phyloP scores from a whole-genome alignment of 2,329 filamentous ascomycete genomes.

The Ceratocystis smalleyi region DNA sequence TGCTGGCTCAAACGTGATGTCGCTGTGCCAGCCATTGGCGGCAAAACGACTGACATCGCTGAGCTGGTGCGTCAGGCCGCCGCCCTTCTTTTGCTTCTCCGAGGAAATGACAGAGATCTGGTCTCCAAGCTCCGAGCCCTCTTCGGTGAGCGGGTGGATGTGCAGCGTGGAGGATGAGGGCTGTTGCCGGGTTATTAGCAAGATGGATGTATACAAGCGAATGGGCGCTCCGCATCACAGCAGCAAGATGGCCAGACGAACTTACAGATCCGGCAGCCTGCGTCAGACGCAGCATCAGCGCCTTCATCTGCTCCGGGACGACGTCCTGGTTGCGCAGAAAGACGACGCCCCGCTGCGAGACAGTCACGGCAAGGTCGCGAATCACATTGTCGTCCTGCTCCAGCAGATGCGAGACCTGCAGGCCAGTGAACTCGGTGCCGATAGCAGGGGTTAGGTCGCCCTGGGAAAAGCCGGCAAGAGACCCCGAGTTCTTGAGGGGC shows the following conservation, averaged over 20 bases:
- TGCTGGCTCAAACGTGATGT: constrained; percentile 45
- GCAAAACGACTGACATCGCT: constrained; percentile 36
- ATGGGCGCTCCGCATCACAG: too few relatives aligned
- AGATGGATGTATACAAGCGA: not conserved
- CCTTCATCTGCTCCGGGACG: constrained; percentile 43
- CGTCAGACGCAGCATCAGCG: constrained; percentile 42
- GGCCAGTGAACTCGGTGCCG: constrained; percentile 36
- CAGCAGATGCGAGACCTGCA: constrained; percentile 35
- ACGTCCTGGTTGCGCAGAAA: constrained; percentile 48
- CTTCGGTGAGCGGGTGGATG: constrained; percentile 44
- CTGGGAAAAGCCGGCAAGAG: constrained; percentile 29
- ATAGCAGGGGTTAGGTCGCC: constrained; percentile 40
- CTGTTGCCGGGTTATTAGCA: constrained; percentile 22
- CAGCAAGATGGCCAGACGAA: not conserved
- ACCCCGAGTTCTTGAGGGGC: constrained; percentile 25
- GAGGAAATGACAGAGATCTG: constrained; percentile 42
- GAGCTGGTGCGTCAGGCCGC: constrained; percentile 35
- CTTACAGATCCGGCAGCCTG: constrained; percentile 33
- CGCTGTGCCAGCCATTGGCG: constrained; percentile 28
- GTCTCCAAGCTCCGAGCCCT: constrained; percentile 37
- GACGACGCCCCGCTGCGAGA: constrained; percentile 47
- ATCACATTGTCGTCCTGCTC: constrained; percentile 39
- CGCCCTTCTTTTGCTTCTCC: constrained; percentile 39
- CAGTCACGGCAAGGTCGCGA: constrained; percentile 45
- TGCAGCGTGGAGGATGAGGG: constrained; percentile 42